Evolutionary conservation across 148 eudicot species (phyloP), one percentile per base, ranked within the genome.

Genomic region (Selenicereus undatus): DNA sequence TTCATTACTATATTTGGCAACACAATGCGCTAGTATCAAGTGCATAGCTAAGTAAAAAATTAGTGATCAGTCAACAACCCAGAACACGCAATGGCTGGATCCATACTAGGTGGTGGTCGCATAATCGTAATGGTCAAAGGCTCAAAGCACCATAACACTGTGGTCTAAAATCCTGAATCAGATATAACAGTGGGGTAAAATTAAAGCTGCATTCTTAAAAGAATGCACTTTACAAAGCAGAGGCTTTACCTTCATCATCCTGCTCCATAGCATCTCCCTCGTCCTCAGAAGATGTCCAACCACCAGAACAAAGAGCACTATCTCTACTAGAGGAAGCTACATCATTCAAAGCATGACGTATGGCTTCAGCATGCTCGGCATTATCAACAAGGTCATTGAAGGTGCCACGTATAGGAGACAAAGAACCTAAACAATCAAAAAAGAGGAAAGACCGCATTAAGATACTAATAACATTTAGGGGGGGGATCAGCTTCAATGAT

Each of bases 241-340:
- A 83, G 65, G 54, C 36, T 62, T 13, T 75, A 91, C 97, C 97
- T 86, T 91, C 91, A 88, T 81, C 93, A 83, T 91, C 97, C 82
- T 90, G 88, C 82, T 93, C 95, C 93, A 90, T 88, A 64, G 82
- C 83, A 76, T 93, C 97, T 43, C 89, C 90, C 76, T 93, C 98
- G 70, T 96, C 99, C 77, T 93, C 98, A 78, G 97, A 92, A 17
- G 99, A 89, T 20, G 95, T 86, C 99, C 98, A 96, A 73, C 91
- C 88, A 78, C 86, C 88, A 65, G 89, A 85, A 71, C 64, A 82
- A 30, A 45, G 73, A 22, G 79, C 30, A 64, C 65, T 85, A 27
- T 84, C 83, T 72, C 85, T 81, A 81, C 93, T 89, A 52, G 95
- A 92, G 84, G 99, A 88, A 82, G 91, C 93, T 66, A 87, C 92